A percentile compares a stretch with the other conserved stretches of the same genome.
Evolutionary conservation across 2,329 filamentous ascomycete species (phyloP).

Genomic region (Dothistroma septosporum): DNA sequence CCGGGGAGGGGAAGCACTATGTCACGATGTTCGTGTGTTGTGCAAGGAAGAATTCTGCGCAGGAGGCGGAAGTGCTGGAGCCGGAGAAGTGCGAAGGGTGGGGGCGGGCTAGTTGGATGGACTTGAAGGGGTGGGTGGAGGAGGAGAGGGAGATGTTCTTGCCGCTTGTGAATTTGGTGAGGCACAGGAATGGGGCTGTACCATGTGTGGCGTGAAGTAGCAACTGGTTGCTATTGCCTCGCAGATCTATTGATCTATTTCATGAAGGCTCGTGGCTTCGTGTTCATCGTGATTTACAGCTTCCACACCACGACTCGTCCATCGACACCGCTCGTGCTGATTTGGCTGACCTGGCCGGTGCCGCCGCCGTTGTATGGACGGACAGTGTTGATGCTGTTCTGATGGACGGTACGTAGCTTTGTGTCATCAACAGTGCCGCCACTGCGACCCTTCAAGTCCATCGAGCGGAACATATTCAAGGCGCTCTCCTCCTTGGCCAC

Average conservation of each 20-base stretch:
- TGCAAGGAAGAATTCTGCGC: constrained; percentile 44
- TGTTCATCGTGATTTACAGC: constrained; percentile 31
- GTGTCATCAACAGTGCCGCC: constrained; percentile 70
- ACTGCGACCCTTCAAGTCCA: constrained; percentile 93
- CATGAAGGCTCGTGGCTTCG: neutral
- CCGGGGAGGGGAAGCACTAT: constrained; percentile 62
- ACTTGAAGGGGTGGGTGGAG: constrained; percentile 37
- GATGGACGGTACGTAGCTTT: constrained; percentile 89
- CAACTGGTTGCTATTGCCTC: neutral
- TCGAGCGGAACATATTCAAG: constrained; percentile 96
- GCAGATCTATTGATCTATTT: neutral
- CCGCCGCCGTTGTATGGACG: constrained; percentile 67
- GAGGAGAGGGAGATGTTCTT: constrained; percentile 40
- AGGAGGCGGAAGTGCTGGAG: constrained; percentile 48
- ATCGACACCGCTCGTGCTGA: constrained; percentile 62
- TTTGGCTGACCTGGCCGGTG: constrained; percentile 56
- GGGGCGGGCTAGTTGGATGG: constrained; percentile 52
- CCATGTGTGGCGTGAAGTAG: constrained; percentile 6
- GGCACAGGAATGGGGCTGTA: constrained; percentile 34
- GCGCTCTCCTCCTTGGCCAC: constrained; percentile 78
- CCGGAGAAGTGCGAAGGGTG: constrained; percentile 54
- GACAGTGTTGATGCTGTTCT: constrained; percentile 89
- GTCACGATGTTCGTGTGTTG: constrained; percentile 66
- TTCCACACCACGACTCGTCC: constrained; percentile 48
- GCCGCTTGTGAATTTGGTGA: constrained; percentile 46